phyloP scores from a whole-genome alignment of 352 stramenopile genomes.

The Phytophthora tentaculata region DNA sequence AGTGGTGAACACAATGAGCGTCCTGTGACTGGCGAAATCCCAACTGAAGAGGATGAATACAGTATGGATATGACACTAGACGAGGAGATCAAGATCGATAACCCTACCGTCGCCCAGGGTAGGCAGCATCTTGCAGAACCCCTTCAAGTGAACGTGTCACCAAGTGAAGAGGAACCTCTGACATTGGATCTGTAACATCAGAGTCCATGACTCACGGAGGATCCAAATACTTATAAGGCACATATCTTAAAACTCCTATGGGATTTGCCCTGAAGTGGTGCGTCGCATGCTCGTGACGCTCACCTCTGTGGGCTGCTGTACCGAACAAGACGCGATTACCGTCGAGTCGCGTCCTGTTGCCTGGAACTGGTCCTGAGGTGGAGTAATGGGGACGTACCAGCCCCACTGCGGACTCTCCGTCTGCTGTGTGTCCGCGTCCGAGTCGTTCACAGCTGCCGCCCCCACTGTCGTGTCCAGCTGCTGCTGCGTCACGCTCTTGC shows the following conservation, averaged over 20 bases:
- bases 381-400: conserved; percentile 89
- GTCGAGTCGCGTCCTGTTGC: conserved; percentile 10
- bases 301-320: neutral
- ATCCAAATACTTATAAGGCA: neutral
- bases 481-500: conserved; percentile 44
- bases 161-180: conserved; percentile 16
- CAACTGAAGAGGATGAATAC: conserved; percentile 22
- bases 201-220: conserved; percentile 4
- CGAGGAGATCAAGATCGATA: conserved; percentile 2
- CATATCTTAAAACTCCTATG: conserved; percentile 25
- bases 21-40: neutral
- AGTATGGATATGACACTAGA: conserved; percentile 33
- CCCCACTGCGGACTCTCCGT: conserved; percentile 86
- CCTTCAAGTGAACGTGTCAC: neutral
- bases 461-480: conserved; percentile 15
- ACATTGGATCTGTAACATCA: conserved; percentile 27
- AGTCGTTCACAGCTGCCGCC: conserved; percentile 12
- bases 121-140: neutral
- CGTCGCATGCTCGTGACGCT: conserved; percentile 33
- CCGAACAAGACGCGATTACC: neutral
- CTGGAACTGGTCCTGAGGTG: conserved; percentile 69
- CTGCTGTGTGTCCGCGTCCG: conserved; percentile 39
- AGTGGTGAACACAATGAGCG: neutral
- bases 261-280: conserved; percentile 43
- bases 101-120: neutral